Evolutionary conservation across 495 filamentous ascomycete genomes (phyloP).

Genomic region (Podospora fimiseda): DNA sequence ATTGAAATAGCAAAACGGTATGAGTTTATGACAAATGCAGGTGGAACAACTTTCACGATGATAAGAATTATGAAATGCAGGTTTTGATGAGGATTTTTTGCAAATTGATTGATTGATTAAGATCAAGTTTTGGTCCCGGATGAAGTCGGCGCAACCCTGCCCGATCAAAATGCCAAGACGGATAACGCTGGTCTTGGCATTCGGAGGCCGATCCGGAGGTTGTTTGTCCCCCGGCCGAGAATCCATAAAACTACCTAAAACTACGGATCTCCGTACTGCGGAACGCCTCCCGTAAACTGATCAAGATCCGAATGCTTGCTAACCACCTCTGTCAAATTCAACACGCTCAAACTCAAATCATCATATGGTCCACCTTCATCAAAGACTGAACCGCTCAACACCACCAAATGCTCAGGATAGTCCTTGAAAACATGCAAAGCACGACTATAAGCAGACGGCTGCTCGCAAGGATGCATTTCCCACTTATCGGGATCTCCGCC

Average conservation of each 20-base stretch:
- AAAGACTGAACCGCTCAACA: conserved; percentile 25
- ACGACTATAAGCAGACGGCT: conserved; percentile 45
- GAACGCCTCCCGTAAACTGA: neutral
- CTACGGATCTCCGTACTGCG: neutral
- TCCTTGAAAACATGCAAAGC: conserved; percentile 40
- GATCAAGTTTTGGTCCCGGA: neutral
- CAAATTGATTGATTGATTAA: neutral
- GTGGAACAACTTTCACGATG: neutral
- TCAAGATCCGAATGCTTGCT: neutral
- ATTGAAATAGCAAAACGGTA: too few species aligned
- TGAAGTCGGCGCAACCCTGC: neutral
- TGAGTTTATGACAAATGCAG: too few species aligned
- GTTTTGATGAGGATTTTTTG: neutral
- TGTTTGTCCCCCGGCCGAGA: too few species aligned
- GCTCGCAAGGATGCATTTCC: conserved; percentile 40
- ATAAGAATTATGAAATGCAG: neutral
- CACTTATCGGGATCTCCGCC: conserved; percentile 50
- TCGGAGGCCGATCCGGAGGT: neutral
- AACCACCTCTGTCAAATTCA: conserved; percentile 3
- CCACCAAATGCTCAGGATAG: conserved; percentile 30
- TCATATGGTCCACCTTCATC: conserved; percentile 4
- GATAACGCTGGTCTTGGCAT: neutral
- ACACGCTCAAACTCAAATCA: conserved; percentile 4
- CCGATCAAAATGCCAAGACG: neutral
- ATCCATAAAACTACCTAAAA: too few species aligned